A percentile compares a stretch with the other conserved stretches of the same genome.
Conservation (phyloP, 2,329 filamentous ascomycete genomes). For the Claviceps quebecensis region DNA sequence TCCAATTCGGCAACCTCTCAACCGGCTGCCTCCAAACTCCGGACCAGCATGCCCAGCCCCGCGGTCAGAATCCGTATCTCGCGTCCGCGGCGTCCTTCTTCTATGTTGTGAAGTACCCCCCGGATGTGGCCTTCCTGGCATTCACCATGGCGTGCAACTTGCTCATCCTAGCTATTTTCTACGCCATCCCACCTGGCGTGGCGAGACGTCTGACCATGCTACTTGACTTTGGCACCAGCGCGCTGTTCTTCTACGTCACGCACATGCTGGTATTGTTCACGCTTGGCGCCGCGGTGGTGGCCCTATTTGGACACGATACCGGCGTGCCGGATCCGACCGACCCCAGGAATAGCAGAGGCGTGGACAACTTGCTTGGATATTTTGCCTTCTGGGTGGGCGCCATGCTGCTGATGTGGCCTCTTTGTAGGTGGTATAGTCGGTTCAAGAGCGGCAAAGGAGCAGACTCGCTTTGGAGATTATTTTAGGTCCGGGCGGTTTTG, state of each 20-base stretch:
- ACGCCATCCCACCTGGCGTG: constrained; percentile 17
- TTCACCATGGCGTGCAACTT: constrained; percentile 26
- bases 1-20: constrained; percentile 30
- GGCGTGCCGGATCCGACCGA: constrained; percentile 14
- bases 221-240: constrained; percentile 29
- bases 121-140: constrained; percentile 31
- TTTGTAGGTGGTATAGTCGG: constrained; percentile 26
- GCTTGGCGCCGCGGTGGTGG: constrained; percentile 13
- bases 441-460: constrained; percentile 28
- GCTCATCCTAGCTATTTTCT: constrained; percentile 24
- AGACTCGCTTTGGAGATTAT: constrained; percentile 33
- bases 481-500: constrained; percentile 12
- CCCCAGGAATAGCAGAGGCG: constrained; percentile 14
- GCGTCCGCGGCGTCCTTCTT: constrained; percentile 28
- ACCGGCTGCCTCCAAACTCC: constrained; percentile 27
- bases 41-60: constrained; percentile 18
- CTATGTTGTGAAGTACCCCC: constrained; percentile 32
- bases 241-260: constrained; percentile 30
- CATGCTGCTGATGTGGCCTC: constrained; percentile 26
- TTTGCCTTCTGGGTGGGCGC: constrained; percentile 21
- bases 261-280: constrained; percentile 23
- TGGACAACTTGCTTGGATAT: constrained; percentile 24
- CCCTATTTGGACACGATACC: constrained; percentile 21
- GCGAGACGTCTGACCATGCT: constrained; percentile 21
- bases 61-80: constrained; percentile 25